Evolutionary conservation across 108 stramenopile species (phyloP).

Genomic region (Pseudonitzschia multistriata): DNA sequence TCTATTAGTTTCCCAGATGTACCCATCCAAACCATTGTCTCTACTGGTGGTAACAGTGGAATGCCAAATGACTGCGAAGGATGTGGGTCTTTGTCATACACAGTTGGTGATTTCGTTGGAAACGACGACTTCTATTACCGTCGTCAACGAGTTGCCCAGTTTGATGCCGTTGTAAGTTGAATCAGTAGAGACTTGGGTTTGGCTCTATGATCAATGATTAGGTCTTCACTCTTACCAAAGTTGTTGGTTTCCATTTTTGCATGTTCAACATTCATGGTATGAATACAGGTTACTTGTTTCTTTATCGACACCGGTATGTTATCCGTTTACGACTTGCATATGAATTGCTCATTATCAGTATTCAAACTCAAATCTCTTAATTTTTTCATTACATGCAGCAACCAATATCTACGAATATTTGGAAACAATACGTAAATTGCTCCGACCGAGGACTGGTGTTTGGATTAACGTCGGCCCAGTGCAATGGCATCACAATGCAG

Average conservation of each 20-base stretch:
- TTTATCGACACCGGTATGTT: constrained; percentile 69
- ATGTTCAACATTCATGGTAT: too few relatives aligned
- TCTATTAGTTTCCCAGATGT: constrained; percentile 53
- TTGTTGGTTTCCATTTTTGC: too few relatives aligned
- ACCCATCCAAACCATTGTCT: background rate
- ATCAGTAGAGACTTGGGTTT: too few relatives aligned
- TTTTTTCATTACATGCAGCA: constrained; percentile 21
- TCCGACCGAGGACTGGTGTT: constrained; percentile 39
- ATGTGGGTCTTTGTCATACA: constrained; percentile 59
- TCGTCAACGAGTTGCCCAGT: constrained; percentile 18
- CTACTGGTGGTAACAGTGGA: background rate
- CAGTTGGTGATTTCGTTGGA: constrained; percentile 69
- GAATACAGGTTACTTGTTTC: constrained; percentile 54
- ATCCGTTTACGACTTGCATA: background rate
- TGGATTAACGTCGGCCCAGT: constrained; percentile 89
- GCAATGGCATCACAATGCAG: constrained; percentile 80
- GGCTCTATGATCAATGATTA: too few relatives aligned
- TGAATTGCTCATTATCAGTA: background rate
- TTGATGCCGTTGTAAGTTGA: constrained; percentile 44
- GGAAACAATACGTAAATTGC: constrained; percentile 39
- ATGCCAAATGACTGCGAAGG: background rate
- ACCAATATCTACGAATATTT: constrained; percentile 80
- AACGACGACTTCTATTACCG: constrained; percentile 33
- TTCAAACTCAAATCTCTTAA: background rate
- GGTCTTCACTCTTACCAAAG: too few relatives aligned